These are phyloP conservation scores for Alternaria longipes DNA, from an alignment of 2,329 filamentous ascomycete species.

Conservation along the genomic window DNA sequence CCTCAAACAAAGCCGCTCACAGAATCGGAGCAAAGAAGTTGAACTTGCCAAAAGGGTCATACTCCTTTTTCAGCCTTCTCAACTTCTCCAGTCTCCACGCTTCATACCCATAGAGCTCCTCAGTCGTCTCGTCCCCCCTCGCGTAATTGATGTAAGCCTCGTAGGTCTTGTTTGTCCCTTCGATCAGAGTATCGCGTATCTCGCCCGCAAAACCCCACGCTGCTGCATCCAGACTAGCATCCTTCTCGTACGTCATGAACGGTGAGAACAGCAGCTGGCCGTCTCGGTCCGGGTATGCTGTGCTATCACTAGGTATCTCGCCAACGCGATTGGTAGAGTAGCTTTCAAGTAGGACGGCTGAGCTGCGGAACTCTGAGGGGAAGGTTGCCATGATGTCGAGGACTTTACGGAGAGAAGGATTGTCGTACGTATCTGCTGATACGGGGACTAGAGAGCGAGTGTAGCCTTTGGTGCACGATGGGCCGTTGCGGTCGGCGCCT, in stretches of 20 bases:
- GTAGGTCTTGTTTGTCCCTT: slow-evolving; percentile 18
- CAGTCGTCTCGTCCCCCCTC: slow-evolving; percentile 37
- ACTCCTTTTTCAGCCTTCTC: slow-evolving; percentile 42
- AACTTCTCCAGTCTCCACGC: slow-evolving; percentile 46
- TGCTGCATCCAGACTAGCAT: slow-evolving; percentile 24
- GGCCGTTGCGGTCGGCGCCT: slow-evolving; percentile 15
- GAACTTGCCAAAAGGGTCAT: slow-evolving; percentile 45
- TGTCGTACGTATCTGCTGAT: slow-evolving; percentile 17
- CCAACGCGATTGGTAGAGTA: slow-evolving; percentile 28
- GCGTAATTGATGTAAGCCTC: slow-evolving; percentile 49
- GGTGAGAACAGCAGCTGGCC: slow-evolving; percentile 24
- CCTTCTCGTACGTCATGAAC: slow-evolving; percentile 24
- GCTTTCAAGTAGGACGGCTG: slow-evolving; percentile 29
- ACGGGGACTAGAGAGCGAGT: slow-evolving; percentile 21
- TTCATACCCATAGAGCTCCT: slow-evolving; percentile 48
- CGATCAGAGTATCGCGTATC: slow-evolving; percentile 19
- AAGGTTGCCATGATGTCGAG: slow-evolving; percentile 25
- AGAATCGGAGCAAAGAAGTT: slow-evolving; percentile 41
- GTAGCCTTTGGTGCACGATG: slow-evolving; percentile 28
- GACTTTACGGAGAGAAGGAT: slow-evolving; percentile 20
- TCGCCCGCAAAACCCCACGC: slow-evolving; percentile 20
- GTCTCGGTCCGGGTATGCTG: slow-evolving; percentile 31
- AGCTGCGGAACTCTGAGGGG: slow-evolving; percentile 18
- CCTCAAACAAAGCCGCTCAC: neutral
- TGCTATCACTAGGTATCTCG: slow-evolving; percentile 23